phyloP scores from a whole-genome alignment of 169 alveolate species.

The Cryptosporidium ubiquitum region DNA sequence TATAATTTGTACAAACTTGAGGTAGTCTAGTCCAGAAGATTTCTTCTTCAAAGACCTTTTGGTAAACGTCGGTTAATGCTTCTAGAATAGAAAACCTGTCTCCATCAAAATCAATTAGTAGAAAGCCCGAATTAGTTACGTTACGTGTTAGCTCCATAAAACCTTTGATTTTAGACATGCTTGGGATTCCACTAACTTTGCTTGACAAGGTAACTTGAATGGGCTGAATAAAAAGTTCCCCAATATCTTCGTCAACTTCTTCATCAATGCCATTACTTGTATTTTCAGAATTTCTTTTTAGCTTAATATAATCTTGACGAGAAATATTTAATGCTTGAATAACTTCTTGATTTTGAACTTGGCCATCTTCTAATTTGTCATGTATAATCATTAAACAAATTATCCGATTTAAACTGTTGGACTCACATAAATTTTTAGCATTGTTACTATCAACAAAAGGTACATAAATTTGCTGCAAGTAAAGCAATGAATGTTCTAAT shows the following conservation, averaged over 20 bases:
- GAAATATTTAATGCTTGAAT: not conserved
- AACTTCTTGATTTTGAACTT: not conserved
- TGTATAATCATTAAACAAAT: slow-evolving; percentile 35
- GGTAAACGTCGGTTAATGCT: not conserved
- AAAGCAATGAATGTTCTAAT: slow-evolving; percentile 20
- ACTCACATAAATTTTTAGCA: slow-evolving; percentile 47
- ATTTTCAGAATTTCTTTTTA: not conserved
- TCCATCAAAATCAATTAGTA: slow-evolving; percentile 54
- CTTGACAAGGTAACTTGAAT: slow-evolving; percentile 10
- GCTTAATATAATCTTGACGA: slow-evolving; percentile 12
- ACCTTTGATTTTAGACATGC: slow-evolving; percentile 42
- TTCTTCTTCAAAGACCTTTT: slow-evolving; percentile 32
- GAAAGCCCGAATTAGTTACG: not conserved
- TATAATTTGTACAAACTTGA: slow-evolving; percentile 20
- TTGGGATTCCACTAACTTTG: not conserved
- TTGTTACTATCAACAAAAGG: slow-evolving; percentile 50
- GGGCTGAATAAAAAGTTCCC: slow-evolving; percentile 58
- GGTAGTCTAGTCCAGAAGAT: slow-evolving; percentile 52
- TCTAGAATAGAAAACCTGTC: slow-evolving; percentile 28
- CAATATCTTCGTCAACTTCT: not conserved
- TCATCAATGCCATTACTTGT: not conserved
- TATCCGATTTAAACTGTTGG: slow-evolving; percentile 38
- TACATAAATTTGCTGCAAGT: slow-evolving; percentile 24
- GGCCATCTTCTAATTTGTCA: slow-evolving; percentile 4
- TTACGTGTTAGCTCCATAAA: slow-evolving; percentile 25